Evolutionary conservation across 371 early-diverging fungal genomes (phyloP).

Genomic region (Lichtheimia ornata): DNA sequence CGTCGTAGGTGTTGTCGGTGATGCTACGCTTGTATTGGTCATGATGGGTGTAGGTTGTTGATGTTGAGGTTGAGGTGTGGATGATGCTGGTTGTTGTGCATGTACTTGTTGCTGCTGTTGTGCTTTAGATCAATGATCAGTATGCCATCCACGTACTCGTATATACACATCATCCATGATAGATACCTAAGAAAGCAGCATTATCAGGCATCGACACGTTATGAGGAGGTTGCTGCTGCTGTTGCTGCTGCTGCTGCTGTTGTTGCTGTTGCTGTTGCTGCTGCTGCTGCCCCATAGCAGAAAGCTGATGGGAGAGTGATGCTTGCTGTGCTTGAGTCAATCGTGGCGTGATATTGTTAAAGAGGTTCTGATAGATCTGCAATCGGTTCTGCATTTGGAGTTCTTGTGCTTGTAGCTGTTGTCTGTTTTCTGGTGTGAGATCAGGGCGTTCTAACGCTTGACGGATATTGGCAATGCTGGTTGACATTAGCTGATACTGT

Average conservation of each 20-base stretch:
- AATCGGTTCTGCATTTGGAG: constrained; percentile 21
- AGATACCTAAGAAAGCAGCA: background rate
- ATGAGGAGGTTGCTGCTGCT: constrained; percentile 1
- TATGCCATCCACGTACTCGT: too few species aligned
- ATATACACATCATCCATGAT: too few species aligned
- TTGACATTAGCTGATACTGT: constrained; percentile 3
- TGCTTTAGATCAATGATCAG: background rate
- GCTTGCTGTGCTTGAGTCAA: constrained; percentile 9
- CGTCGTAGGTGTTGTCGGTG: too few species aligned
- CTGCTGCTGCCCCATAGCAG: background rate
- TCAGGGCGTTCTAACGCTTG: constrained; percentile 36
- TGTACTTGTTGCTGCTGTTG: constrained; percentile 5
- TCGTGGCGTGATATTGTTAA: constrained; percentile 4
- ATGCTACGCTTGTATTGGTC: too few species aligned
- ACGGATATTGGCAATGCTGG: constrained; percentile 23
- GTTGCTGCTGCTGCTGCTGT: background rate
- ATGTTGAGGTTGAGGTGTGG: constrained; percentile 11
- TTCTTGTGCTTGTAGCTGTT: constrained; percentile 18
- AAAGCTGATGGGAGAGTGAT: constrained; percentile 4
- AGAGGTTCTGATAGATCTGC: constrained; percentile 9
- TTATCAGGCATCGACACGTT: background rate
- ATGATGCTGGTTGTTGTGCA: constrained; percentile 10
- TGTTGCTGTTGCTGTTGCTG: background rate
- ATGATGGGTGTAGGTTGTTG: constrained; percentile 6
- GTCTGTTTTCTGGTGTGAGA: constrained; percentile 34